Base-by-base conservation (phyloP, 31 red algal genomes). In the Asparagopsis taxiformis region DNA sequence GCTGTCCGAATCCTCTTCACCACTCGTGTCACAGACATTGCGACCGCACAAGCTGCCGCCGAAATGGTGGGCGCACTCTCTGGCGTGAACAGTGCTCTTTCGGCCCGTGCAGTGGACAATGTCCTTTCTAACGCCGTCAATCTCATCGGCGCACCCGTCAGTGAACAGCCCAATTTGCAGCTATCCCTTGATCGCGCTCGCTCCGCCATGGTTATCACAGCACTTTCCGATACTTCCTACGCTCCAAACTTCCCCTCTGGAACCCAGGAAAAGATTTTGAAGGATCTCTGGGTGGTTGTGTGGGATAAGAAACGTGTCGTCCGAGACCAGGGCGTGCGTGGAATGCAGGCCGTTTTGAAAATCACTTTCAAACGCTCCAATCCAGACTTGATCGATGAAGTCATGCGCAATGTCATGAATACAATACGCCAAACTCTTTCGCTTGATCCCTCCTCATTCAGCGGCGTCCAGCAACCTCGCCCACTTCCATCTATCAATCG, bases 1-100 rank as follows among this genome's bases (percentile, higher is more conserved):
- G n/a, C n/a, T n/a, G n/a, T n/a, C 32, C 90, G 95, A 5, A 58
- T 84, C 19, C 43, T 98, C 10, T 79, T 98, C 68, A 32, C 38
- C 3, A 87, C 79, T 76, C 58, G 23, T 30, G 53, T 81, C 62
- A 69, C 65, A 30, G 72, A 79, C 32, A 74, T 88, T 16, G 34
- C 68, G 6, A 79, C 74, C 21, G 84, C 73, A 0, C 53, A 64
- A 29, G 84, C 77, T 34, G 80, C 89, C 6, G 72, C 78, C 10
- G 31, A 55, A 20, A 39, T 84, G 3, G 89, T 83, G 21, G 81
- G 67, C 60, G 55, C 65, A 2, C n/a, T 93, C 26, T 69, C 72
- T 0, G n/a, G 61, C 62, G 59, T n/a, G n/a, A n/a, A n/a, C n/a
- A n/a, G n/a, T n/a, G n/a, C n/a, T n/a, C n/a, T n/a, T n/a, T n/a